phyloP scores from a whole-genome alignment of 2,329 filamentous ascomycete genomes.

The Sclerotinia borealis region DNA sequence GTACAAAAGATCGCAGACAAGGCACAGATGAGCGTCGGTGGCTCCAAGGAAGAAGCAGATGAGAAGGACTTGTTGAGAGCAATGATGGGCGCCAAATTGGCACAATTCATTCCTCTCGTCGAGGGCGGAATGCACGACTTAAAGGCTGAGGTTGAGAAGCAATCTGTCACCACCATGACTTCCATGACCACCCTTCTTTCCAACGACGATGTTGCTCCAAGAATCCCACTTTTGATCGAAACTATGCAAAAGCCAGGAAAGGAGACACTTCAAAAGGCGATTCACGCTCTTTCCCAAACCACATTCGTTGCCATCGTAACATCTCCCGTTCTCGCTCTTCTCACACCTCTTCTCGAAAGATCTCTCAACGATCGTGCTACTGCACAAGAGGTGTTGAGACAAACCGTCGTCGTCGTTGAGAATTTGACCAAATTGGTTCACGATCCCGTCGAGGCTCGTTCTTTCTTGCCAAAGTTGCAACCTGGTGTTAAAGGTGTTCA shows the following conservation, averaged over 20 bases:
- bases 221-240: constrained; percentile 86
- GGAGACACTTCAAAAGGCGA: constrained; percentile 86
- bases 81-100: constrained; percentile 81
- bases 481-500: constrained; percentile 88
- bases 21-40: constrained; percentile 75
- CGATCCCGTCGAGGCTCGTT: constrained; percentile 86
- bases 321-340: constrained; percentile 85
- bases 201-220: constrained; percentile 92
- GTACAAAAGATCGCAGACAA: constrained; percentile 93
- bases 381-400: constrained; percentile 86
- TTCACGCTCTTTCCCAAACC: constrained; percentile 92
- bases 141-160: constrained; percentile 82
- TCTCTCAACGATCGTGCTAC: constrained; percentile 88
- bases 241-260: constrained; percentile 92
- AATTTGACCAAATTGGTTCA: constrained; percentile 98
- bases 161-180: constrained; percentile 87
- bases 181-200: constrained; percentile 82
- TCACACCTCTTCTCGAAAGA: constrained; percentile 91
- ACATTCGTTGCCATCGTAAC: constrained; percentile 98
- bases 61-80: constrained; percentile 88
- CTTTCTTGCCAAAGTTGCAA: constrained; percentile 89
- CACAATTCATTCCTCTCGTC: constrained; percentile 81
- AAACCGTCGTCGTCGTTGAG: constrained; percentile 94
- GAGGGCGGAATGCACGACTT: constrained; percentile 95
- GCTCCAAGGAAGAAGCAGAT: constrained; percentile 72